phyloP scores from a whole-genome alignment of 305 asterid genomes.

The Nicotiana rustica region DNA sequence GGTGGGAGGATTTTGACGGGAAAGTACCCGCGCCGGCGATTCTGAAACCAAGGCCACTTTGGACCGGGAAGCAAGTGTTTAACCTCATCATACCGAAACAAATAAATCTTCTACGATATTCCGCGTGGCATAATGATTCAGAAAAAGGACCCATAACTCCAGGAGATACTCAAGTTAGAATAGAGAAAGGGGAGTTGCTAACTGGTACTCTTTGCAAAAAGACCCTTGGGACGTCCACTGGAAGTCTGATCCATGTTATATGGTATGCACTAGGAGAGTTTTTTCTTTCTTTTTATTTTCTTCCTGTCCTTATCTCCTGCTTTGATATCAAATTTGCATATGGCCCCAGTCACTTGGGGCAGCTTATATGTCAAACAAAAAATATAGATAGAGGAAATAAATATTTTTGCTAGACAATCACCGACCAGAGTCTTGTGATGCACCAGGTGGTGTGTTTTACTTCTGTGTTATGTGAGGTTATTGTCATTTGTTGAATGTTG shows the following conservation, averaged over 20 bases:
- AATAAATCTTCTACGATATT: conserved; percentile 84
- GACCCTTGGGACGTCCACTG: conserved; percentile 95
- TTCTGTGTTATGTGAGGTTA: neutral
- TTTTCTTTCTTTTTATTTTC: neutral
- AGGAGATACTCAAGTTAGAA: conserved; percentile 96
- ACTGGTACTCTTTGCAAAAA: conserved; percentile 98
- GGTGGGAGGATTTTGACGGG: conserved; percentile 99
- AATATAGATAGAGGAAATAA: neutral
- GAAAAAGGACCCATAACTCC: conserved; percentile 92
- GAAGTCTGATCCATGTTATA: conserved; percentile 97
- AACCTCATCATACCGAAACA: conserved; percentile 95
- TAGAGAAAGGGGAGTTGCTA: conserved; percentile 95
- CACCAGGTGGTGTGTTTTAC: neutral
- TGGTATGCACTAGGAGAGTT: conserved; percentile 58
- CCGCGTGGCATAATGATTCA: conserved; percentile 94
- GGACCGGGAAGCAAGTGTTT: conserved; percentile 99
- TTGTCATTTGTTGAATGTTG: neutral
- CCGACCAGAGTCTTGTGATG: neutral
- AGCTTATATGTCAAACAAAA: neutral
- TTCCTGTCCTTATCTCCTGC: neutral
- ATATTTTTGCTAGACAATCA: neutral
- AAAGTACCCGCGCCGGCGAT: conserved; percentile 97
- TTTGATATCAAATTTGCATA: neutral
- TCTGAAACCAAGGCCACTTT: conserved; percentile 95
- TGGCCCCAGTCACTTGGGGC: neutral